phyloP scores from a whole-genome alignment of 805 yeast species.

The Teunomyces pallodes region DNA sequence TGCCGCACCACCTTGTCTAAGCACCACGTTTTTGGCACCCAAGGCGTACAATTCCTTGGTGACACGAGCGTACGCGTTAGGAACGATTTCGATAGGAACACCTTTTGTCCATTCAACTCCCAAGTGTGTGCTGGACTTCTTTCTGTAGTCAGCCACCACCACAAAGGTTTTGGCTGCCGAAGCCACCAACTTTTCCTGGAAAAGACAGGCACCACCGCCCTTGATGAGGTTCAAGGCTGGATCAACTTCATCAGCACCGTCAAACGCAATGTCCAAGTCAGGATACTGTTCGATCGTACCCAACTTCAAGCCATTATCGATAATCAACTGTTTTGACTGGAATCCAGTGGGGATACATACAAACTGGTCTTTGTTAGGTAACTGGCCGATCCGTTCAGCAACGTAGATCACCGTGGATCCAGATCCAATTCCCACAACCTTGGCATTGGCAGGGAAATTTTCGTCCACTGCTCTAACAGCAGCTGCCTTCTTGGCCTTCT shows the following conservation, averaged over 20 bases:
- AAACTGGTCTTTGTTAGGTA: constrained; percentile 49
- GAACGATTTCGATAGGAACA: constrained; percentile 93
- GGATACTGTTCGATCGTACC: constrained; percentile 85
- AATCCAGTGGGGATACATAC: constrained; percentile 95
- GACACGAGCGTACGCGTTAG: constrained; percentile 80
- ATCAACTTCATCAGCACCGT: constrained; percentile 98
- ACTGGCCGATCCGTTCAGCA: constrained; percentile 88
- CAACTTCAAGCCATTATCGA: constrained; percentile 72
- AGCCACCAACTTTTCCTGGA: constrained; percentile 95
- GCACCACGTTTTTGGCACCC: constrained; percentile 61
- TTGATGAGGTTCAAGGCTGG: constrained; percentile 77
- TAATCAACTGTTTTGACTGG: constrained; percentile 84
- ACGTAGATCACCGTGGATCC: constrained; percentile 98
- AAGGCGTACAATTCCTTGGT: constrained; percentile 55
- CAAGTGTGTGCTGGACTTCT: constrained; percentile 62
- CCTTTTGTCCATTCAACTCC: constrained; percentile 88
- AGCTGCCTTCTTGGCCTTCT: constrained; percentile 83
- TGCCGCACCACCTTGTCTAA: constrained; percentile 84
- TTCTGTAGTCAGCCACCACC: constrained; percentile 90
- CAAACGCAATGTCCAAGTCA: constrained; percentile 86
- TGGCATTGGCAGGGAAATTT: constrained; percentile 64
- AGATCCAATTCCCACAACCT: constrained; percentile 89
- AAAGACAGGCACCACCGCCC: constrained; percentile 98
- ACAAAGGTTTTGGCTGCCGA: constrained; percentile 71
- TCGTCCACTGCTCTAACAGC: constrained; percentile 93